Evolutionary conservation across 1,139 yeast genomes (phyloP).

Genomic region (Arxiozyma bovina): DNA sequence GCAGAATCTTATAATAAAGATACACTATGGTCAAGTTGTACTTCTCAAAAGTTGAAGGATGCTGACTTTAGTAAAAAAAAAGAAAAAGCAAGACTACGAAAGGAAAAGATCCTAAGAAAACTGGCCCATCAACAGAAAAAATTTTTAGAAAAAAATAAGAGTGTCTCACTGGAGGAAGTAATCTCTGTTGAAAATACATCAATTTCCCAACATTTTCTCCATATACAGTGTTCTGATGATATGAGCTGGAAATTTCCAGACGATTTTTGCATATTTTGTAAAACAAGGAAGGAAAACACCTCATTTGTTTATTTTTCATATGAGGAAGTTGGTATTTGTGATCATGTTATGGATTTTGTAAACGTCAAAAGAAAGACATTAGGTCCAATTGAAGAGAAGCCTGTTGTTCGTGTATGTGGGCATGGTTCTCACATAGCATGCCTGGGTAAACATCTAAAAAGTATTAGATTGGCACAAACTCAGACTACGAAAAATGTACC

Average conservation of each 20-base stretch:
- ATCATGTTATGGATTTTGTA: constrained; percentile 14
- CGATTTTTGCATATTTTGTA: constrained; percentile 79
- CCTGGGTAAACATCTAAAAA: constrained; percentile 51
- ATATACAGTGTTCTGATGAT: constrained; percentile 30
- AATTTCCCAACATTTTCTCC: constrained; percentile 32
- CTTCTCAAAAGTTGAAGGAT: constrained; percentile 12
- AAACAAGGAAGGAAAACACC: constrained; percentile 66
- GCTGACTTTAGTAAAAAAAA: constrained; percentile 53
- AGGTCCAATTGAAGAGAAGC: constrained; percentile 11
- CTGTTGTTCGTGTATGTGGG: constrained; percentile 77
- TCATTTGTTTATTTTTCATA: constrained; percentile 45
- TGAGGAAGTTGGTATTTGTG: constrained; percentile 24
- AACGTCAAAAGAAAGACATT: background rate
- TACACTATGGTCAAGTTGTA: constrained; percentile 20
- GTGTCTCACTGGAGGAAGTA: constrained; percentile 31
- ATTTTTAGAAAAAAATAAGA: constrained; percentile 49
- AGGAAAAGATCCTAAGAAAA: constrained; percentile 64
- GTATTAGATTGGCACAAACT: constrained; percentile 46
- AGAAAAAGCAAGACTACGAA: constrained; percentile 62
- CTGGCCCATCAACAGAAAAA: constrained; percentile 68
- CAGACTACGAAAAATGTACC: constrained; percentile 81
- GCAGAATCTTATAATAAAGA: constrained; percentile 28
- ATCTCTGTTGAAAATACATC: constrained; percentile 13
- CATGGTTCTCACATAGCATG: constrained; percentile 87
- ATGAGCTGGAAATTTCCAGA: constrained; percentile 63